These are phyloP conservation scores for Hapsidospora chrysogenum DNA, from an alignment of 495 filamentous ascomycete species.

Conservation along the genomic window DNA sequence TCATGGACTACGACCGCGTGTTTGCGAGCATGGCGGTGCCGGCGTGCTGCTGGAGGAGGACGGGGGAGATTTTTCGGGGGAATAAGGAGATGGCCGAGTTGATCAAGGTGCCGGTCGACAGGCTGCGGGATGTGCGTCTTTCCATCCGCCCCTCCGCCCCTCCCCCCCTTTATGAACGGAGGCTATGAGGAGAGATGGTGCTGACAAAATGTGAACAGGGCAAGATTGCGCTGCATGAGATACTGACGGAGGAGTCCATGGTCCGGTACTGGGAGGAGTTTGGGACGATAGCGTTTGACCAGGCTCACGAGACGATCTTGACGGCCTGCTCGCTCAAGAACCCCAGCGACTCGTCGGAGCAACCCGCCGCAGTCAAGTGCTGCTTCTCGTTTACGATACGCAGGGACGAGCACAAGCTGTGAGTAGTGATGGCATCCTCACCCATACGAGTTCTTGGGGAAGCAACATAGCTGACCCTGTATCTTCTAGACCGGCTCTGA, in stretches of 20 bases:
- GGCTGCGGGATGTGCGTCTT: constrained; percentile 66
- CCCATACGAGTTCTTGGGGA: neutral
- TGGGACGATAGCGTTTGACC: constrained; percentile 94
- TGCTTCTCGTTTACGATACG: constrained; percentile 97
- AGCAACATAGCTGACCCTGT: neutral
- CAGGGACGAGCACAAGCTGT: constrained; percentile 93
- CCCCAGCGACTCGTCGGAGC: constrained; percentile 52
- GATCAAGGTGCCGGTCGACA: constrained; percentile 83
- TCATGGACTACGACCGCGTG: constrained; percentile 95
- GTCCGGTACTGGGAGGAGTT: constrained; percentile 99
- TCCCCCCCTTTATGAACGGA: neutral
- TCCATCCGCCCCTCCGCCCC: neutral
- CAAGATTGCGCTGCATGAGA: constrained; percentile 87
- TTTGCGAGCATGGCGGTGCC: constrained; percentile 99
- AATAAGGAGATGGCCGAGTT: constrained; percentile 99
- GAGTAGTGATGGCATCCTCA: constrained; percentile 21
- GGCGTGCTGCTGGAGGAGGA: constrained; percentile 92
- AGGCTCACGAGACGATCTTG: constrained; percentile 87
- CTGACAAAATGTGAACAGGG: constrained; percentile 38
- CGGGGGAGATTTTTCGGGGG: constrained; percentile 91
- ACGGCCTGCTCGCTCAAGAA: constrained; percentile 87
- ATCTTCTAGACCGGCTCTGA: constrained; percentile 60
- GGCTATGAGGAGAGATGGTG: neutral
- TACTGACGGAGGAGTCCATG: constrained; percentile 81
- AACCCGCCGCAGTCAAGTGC: constrained; percentile 68